Percentiles rank a stretch among this genome's conserved stretches.
phyloP scores from a whole-genome alignment of 345 rosid species.

The Boechera stricta region DNA sequence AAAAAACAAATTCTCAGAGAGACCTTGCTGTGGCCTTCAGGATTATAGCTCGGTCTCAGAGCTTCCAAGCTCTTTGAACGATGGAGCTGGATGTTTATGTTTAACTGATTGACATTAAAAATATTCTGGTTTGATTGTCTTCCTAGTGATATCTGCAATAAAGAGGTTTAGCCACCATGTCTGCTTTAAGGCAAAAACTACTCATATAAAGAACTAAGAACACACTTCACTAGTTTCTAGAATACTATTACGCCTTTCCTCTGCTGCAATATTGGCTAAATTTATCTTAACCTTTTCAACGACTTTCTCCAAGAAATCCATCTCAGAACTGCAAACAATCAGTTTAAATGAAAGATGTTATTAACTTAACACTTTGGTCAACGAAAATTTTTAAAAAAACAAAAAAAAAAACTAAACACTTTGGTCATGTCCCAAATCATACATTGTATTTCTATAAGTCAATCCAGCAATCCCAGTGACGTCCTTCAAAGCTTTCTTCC shows the following conservation, averaged over 20 bases:
- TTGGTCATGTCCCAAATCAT: background rate
- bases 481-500: slow-evolving; percentile 1
- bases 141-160: background rate
- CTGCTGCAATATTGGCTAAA: background rate
- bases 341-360: background rate
- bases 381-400: too few species aligned
- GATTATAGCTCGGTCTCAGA: background rate
- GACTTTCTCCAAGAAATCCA: background rate
- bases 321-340: background rate
- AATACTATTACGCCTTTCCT: background rate
- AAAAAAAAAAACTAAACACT: background rate
- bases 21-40: background rate
- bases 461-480: background rate
- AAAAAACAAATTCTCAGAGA: background rate
- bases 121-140: background rate
- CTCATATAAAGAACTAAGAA: background rate
- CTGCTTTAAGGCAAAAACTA: background rate
- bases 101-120: background rate
- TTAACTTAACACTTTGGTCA: background rate
- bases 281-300: background rate
- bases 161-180: slow-evolving; percentile 1
- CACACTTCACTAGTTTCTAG: background rate
- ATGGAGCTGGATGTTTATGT: background rate
- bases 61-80: background rate
- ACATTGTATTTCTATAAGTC: background rate